Base-by-base conservation (phyloP, 345 rosid species). In the Cochlearia excelsa region DNA sequence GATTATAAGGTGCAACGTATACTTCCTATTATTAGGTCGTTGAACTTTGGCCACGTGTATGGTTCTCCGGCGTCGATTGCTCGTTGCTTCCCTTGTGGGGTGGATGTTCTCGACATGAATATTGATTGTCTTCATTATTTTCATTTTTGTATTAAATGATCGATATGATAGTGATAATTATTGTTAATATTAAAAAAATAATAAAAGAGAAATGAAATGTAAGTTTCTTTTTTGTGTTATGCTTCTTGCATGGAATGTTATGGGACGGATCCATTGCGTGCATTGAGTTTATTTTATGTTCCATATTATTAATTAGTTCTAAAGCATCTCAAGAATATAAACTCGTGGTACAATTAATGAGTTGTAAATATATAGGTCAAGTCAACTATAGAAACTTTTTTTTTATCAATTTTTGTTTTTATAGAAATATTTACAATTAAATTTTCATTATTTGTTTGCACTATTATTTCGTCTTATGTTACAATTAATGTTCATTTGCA, bases 201-300 rank as follows among this genome's bases (percentile, higher is more conserved):
- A 16, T 0, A 16, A 16, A 16, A 16, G 23, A 16, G 23, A 16
- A 16, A 16, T 16, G 23, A 16, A 16, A 16, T 16, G 23, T 16
- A 16, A 16, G 23, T 1, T 1, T 7, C 11, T n/a, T 30, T 56
- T 69, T 68, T 68, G 8, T 60, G 26, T n/a, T 43, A 7, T 61
- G 51, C 61, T 68, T 54, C 46, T 65, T 57, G 65, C 74, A 50
- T 54, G 50, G 53, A 63, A 56, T 63, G 65, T 56, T 56, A 50
- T 42, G 54, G 28, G 39, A 46, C 43, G 49, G 37, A 70, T 70
- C 54, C 64, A 63, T 49, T 69, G 68, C 74, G 63, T 7, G 34
- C 52, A 8, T 40, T 41, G 63, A 69, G 55, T 46, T 58, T 30
- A 5, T 45, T 59, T 52, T 48, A 47, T 60, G 54, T 31, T 53